Evolutionary conservation across 257 asterid genomes (phyloP).

Genomic region (Fraxinus excelsior): DNA sequence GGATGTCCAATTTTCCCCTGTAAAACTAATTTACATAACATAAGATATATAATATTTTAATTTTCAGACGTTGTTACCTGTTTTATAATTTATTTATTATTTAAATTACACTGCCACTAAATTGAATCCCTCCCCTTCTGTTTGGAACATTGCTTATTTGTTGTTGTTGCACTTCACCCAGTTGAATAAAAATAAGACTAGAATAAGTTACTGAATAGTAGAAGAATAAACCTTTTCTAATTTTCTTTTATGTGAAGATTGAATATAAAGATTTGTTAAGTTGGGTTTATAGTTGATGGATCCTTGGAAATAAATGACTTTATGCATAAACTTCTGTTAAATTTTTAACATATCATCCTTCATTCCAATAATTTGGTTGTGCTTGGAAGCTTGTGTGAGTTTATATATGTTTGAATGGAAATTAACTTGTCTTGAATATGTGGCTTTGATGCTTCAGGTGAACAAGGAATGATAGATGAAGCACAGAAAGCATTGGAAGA

Average conservation of each 20-base stretch:
- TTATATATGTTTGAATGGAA: background rate
- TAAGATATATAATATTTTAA: too few relatives aligned
- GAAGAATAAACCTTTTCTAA: background rate
- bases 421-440: slow-evolving; percentile 4
- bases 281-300: background rate
- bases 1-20: too few relatives aligned
- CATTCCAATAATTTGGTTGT: background rate
- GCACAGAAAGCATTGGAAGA: slow-evolving; percentile 88
- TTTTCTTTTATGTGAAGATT: background rate
- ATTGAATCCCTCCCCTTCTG: too few relatives aligned
- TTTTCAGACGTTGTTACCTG: too few relatives aligned
- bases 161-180: background rate
- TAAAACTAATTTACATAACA: too few relatives aligned
- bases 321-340: background rate
- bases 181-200: background rate
- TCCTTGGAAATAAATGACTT: background rate
- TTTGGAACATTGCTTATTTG: background rate
- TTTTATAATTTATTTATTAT: too few relatives aligned
- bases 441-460: slow-evolving; percentile 52
- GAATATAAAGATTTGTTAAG: background rate
- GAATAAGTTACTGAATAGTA: background rate
- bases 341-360: background rate
- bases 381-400: background rate
- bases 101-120: too few relatives aligned
- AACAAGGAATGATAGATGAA: slow-evolving; percentile 87